Evolutionary conservation across 1,284 basidiomycete species (phyloP).

Genomic region (Rugosomyces carneus): DNA sequence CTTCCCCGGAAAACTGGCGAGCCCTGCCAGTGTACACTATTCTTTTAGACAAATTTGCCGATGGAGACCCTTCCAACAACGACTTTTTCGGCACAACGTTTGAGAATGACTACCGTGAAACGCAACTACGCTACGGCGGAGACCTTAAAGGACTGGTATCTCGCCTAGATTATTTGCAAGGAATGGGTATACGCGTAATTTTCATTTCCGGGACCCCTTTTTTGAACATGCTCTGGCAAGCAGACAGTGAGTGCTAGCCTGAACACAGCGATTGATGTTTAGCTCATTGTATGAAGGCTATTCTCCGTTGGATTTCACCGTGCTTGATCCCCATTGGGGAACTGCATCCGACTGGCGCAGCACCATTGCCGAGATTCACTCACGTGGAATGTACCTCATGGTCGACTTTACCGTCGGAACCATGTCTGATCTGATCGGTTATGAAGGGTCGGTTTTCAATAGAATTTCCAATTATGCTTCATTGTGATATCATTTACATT

Average conservation of each 20-base stretch:
- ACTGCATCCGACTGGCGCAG: conserved; percentile 72
- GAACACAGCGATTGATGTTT: not conserved
- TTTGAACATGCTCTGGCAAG: conserved; percentile 92
- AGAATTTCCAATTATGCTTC: not conserved
- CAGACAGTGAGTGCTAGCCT: conserved; percentile 65
- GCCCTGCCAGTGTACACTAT: conserved; percentile 79
- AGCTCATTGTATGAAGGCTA: conserved; percentile 52
- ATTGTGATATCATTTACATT: conserved; percentile 14
- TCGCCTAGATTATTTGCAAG: conserved; percentile 80
- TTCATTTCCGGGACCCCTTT: conserved; percentile 90
- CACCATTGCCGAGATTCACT: conserved; percentile 72
- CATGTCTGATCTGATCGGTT: conserved; percentile 83
- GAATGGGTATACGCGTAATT: conserved; percentile 79
- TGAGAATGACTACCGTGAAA: conserved; percentile 83
- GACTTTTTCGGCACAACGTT: conserved; percentile 77
- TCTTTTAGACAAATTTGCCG: conserved; percentile 88
- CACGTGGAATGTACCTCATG: conserved; percentile 84
- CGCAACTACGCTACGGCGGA: conserved; percentile 82
- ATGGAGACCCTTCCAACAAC: conserved; percentile 86
- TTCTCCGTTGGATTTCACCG: conserved; percentile 84
- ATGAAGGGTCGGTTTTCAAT: conserved; percentile 56
- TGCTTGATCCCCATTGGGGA: conserved; percentile 89
- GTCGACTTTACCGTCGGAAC: conserved; percentile 90
- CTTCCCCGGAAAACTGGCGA: conserved; percentile 84
- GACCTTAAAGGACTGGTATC: conserved; percentile 73